Evolutionary conservation across 78 protist genomes (phyloP), one percentile per base, ranked within the genome.

Genomic region (Dictyostelium brefeldianum): DNA sequence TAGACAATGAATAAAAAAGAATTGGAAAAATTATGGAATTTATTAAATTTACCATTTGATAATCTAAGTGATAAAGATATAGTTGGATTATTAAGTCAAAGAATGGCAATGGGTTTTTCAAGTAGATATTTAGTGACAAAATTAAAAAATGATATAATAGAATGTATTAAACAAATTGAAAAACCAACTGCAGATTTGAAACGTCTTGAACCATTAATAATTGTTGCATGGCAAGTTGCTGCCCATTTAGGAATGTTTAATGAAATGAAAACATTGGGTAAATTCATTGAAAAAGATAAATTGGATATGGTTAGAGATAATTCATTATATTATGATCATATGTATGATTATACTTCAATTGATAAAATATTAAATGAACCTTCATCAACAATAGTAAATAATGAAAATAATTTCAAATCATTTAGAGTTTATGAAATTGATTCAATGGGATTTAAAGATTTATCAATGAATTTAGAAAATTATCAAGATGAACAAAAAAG

Each of bases 101-200:
- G 47, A 67, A 31, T 67, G 8, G 47, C 47, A 29, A 67, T 67
- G 5, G 36, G 50, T 67, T 25, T 67, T 31, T 27, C 75, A 67
- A 67, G 75, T 67, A 67, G 75, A 67, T 67, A 67, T 67, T 36
- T 67, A 27, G 27, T 67, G 31, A 47, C 75, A 31, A 67, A 17
- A 67, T 25, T 67, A 67, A 29, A 15, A 12, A 41, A 67, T 31
- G 47, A 67, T 31, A 31, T 67, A 29, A 67, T 27, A 6, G 36
- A 41, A 31, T 20, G 15, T 11, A 48, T 67, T 15, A 25, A 67
- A 31, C 43, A 67, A 31, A 18, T 67, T 25, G n/a, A 15, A 67
- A 31, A 57, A 6, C 25, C 25, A 15, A 7, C 22, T 5, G 29
- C 48, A 5, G 46, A 20, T 27, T 27, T 31, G 15, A 6, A 12